Percentiles rank a stretch among this genome's conserved stretches.
Evolutionary conservation across 2,329 filamentous ascomycete species (phyloP).

Genomic region (Lecanicillium sp.): DNA sequence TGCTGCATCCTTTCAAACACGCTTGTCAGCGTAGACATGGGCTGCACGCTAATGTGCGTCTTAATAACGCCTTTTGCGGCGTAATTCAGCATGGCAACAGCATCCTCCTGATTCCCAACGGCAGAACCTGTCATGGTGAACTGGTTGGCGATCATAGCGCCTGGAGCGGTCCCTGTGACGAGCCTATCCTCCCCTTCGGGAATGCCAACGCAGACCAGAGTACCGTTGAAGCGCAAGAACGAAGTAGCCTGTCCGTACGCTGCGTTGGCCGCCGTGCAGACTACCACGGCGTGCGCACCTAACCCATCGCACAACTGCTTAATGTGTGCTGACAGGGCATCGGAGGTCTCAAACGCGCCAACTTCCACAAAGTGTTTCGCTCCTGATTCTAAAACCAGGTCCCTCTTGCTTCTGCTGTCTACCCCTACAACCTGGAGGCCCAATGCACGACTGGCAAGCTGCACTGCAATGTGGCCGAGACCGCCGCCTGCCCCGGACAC

Average conservation of each 20-base stretch:
- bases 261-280: conserved; percentile 15
- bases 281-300: conserved; percentile 13
- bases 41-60: conserved; percentile 3
- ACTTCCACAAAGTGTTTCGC: conserved; percentile 38
- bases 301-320: conserved; percentile 12
- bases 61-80: conserved; percentile 5
- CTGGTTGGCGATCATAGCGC: conserved; percentile 30
- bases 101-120: conserved; percentile 42
- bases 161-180: conserved; percentile 36
- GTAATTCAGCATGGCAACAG: conserved; percentile 14
- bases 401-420: conserved; percentile 18
- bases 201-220: conserved; percentile 20
- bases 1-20: conserved; percentile 7
- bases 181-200: conserved; percentile 18
- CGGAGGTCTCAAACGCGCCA: conserved; percentile 2
- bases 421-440: conserved; percentile 20
- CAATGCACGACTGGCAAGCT: conserved; percentile 52
- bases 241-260: conserved; percentile 15
- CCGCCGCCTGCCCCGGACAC: conserved; percentile 72
- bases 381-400: conserved; percentile 15
- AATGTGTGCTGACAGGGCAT: conserved; percentile 21
- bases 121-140: conserved; percentile 38
- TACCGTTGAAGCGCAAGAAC: conserved; percentile 19
- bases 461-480: conserved; percentile 59
- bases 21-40: conserved; percentile 5